These are phyloP conservation scores for Botrytis sinoallii DNA, from an alignment of 2,329 filamentous ascomycete species.

Conservation along the genomic window DNA sequence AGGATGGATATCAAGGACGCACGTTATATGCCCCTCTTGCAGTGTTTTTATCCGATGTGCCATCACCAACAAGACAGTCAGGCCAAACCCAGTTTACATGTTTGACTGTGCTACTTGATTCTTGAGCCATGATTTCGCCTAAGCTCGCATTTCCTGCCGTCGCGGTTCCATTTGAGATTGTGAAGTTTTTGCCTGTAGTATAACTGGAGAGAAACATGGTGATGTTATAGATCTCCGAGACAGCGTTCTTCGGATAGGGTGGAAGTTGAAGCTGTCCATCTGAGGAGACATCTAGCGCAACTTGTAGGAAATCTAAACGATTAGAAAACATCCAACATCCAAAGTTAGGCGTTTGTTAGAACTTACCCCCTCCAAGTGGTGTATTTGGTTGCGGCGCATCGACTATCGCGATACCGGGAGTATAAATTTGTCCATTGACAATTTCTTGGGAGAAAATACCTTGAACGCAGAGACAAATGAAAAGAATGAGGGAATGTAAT, in stretches of 20 bases:
- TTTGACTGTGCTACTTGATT: slow-evolving; percentile 67
- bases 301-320: slow-evolving; percentile 49
- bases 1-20: slow-evolving; percentile 1
- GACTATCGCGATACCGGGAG: slow-evolving; percentile 64
- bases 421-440: slow-evolving; percentile 64
- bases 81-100: slow-evolving; percentile 73
- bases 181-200: slow-evolving; percentile 62
- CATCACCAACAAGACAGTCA: slow-evolving; percentile 61
- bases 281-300: slow-evolving; percentile 65
- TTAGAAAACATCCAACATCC: slow-evolving; percentile 18
- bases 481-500: slow-evolving; percentile 22
- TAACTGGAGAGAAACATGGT: slow-evolving; percentile 66
- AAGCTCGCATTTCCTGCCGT: slow-evolving; percentile 51
- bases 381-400: slow-evolving; percentile 64
- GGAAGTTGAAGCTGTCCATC: slow-evolving; percentile 62
- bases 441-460: slow-evolving; percentile 49
- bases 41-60: slow-evolving; percentile 41
- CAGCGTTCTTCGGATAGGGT: slow-evolving; percentile 50
- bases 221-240: slow-evolving; percentile 60
- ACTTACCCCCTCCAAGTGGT: slow-evolving; percentile 59
- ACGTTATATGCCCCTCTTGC: slow-evolving; percentile 61
- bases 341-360: neutral
- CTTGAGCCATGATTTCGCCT: slow-evolving; percentile 61
- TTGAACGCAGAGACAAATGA: slow-evolving; percentile 24
- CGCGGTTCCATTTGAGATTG: slow-evolving; percentile 61